These are phyloP conservation scores for Malus hybrid DNA, from an alignment of 331 rosid species.

Conservation along the genomic window DNA sequence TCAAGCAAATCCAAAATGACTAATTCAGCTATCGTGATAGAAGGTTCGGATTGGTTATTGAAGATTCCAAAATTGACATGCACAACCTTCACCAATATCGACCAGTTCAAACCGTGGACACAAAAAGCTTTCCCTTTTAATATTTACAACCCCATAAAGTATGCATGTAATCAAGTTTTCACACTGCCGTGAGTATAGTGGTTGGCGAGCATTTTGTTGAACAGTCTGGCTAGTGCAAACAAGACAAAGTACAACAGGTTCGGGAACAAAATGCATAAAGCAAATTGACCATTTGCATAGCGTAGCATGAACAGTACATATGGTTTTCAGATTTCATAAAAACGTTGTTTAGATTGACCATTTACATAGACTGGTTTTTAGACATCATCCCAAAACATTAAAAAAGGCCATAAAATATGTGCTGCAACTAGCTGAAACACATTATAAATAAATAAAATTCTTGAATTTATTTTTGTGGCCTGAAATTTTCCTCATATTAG, in stretches of 20 bases:
- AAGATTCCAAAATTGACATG: not conserved
- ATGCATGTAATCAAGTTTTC: not conserved
- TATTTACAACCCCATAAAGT: not conserved
- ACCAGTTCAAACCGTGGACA: not conserved
- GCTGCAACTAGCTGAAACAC: not conserved
- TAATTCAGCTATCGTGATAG: not conserved
- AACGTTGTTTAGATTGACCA: not conserved
- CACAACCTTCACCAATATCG: not conserved
- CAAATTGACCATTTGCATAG: not conserved
- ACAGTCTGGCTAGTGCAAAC: not conserved
- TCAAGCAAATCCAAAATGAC: too few species aligned
- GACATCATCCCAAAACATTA: not conserved
- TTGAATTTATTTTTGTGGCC: not conserved
- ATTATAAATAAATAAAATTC: not conserved
- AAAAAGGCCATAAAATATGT: not conserved
- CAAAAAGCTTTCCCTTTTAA: not conserved
- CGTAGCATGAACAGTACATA: not conserved
- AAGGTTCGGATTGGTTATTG: not conserved
- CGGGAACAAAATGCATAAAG: not conserved
- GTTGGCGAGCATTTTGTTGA: not conserved
- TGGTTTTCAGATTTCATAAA: not conserved
- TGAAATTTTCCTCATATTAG: not conserved
- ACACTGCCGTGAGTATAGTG: not conserved
- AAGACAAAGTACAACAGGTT: not conserved
- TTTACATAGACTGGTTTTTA: not conserved